Base-by-base conservation (phyloP, 805 yeast species). In the Wickerhamomyces strasburgensis region DNA sequence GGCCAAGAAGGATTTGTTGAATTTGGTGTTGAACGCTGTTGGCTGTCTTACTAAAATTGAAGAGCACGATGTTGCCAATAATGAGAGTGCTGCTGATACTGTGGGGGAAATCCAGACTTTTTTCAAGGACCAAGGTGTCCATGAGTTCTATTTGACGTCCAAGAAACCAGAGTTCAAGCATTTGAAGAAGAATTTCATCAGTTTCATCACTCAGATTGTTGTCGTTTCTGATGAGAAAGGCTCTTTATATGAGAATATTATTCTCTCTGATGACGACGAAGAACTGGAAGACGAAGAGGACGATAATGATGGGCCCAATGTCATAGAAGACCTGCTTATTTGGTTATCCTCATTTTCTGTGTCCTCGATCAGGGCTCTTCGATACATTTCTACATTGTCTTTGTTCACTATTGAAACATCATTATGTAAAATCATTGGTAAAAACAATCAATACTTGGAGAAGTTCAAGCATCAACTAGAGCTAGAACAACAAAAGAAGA, bases 331-430 rank as follows among this genome's bases (percentile, higher is more conserved):
- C 38, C 37, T 85, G 3, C 53, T 84, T 19, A 74, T 84, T 5
- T 88, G 97, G 97, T 58, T 88, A 13, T 69, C 82, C 1, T 72
- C 87, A 0, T 62, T 89, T 36, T 75, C 90, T 2, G 76, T 85
- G 0, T 75, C 87, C 14, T 70, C 75, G 26, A 62, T 83, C 8
- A 68, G 96, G 44, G 74, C 93, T 1, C 67, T 89, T 39, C 69
- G 97, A 54, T 78, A 70, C 48, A 72, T 77, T 3, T 63, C 95
- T 0, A 77, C 95, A 0, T 42, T 73, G 5, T 61, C 79, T 4
- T 62, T 84, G 17, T 67, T 84, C 24, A 57, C 66, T 9, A 70
- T 87, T 42, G 81, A 83, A 51, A 72, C 81, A 7, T 64, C 71
- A 9, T 55, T 88, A 28, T 77, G 88, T 47, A 65, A 67, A 14